These are phyloP conservation scores for Cladosporium sp. DNA, from an alignment of 2,329 filamentous ascomycete species.

Conservation along the genomic window DNA sequence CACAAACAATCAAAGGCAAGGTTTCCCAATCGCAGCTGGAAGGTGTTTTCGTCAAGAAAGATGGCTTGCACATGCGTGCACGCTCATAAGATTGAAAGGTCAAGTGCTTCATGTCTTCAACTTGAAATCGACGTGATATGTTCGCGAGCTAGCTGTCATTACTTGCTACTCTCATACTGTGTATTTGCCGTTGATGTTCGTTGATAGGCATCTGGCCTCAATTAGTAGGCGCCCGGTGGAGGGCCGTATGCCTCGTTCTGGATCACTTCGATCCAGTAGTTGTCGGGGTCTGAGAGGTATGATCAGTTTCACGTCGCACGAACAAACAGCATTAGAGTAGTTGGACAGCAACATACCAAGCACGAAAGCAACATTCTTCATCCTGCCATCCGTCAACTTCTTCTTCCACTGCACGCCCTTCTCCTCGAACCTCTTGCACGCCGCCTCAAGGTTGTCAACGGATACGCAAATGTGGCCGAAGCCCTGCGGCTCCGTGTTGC, in stretches of 20 bases:
- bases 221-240: slow-evolving; percentile 18
- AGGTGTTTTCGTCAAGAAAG: too few species aligned
- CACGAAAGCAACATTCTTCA: slow-evolving; percentile 93
- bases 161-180: too few species aligned
- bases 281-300: slow-evolving; percentile 57
- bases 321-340: too few species aligned
- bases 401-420: slow-evolving; percentile 90
- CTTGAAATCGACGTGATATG: too few species aligned
- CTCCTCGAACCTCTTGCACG: slow-evolving; percentile 81
- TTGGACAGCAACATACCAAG: slow-evolving; percentile 47
- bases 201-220: too few species aligned
- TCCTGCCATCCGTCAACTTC: slow-evolving; percentile 78
- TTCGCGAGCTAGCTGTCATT: too few species aligned
- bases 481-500: slow-evolving; percentile 86
- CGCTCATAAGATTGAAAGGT: too few species aligned
- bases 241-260: slow-evolving; percentile 68
- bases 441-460: slow-evolving; percentile 84
- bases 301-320: background rate
- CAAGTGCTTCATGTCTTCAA: too few species aligned
- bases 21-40: too few species aligned
- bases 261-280: slow-evolving; percentile 74
- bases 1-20: too few species aligned
- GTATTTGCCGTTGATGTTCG: too few species aligned
- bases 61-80: too few species aligned
- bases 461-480: slow-evolving; percentile 89